phyloP scores from a whole-genome alignment of 2,329 filamentous ascomycete genomes.

The Westerdykella sp. region DNA sequence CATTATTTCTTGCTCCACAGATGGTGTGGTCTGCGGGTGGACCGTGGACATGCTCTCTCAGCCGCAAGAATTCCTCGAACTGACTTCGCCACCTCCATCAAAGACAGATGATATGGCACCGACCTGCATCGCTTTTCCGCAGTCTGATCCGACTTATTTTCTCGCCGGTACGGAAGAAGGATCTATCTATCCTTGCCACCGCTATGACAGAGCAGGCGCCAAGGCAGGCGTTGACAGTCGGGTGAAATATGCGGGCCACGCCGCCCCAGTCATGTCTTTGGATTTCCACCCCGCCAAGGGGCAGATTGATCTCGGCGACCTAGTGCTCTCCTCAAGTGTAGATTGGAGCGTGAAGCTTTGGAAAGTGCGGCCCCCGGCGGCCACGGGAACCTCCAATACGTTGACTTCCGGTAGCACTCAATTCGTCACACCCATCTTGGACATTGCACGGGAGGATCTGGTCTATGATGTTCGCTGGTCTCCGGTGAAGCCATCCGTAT shows the following conservation, averaged over 20 bases:
- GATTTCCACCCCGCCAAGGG: slow-evolving; percentile 92
- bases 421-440: slow-evolving; percentile 67
- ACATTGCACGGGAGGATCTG: slow-evolving; percentile 89
- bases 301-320: slow-evolving; percentile 86
- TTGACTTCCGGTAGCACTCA: slow-evolving; percentile 37
- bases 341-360: slow-evolving; percentile 98
- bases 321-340: slow-evolving; percentile 84
- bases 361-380: slow-evolving; percentile 80
- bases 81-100: slow-evolving; percentile 71
- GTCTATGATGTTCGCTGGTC: slow-evolving; percentile 97
- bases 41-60: slow-evolving; percentile 96
- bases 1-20: slow-evolving; percentile 93
- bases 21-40: slow-evolving; percentile 95
- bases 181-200: slow-evolving; percentile 89
- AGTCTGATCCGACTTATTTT: slow-evolving; percentile 95
- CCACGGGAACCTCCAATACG: slow-evolving; percentile 48
- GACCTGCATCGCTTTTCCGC: slow-evolving; percentile 89
- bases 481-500: slow-evolving; percentile 87
- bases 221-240: slow-evolving; percentile 92
- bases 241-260: slow-evolving; percentile 82
- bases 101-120: slow-evolving; percentile 92
- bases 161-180: slow-evolving; percentile 96
- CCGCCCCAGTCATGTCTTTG: slow-evolving; percentile 90
- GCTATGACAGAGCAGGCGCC: slow-evolving; percentile 93
- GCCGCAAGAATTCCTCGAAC: slow-evolving; percentile 86